These are phyloP conservation scores for Peziza echinospora DNA, from an alignment of 495 filamentous ascomycete genomes.

Conservation along the genomic window DNA sequence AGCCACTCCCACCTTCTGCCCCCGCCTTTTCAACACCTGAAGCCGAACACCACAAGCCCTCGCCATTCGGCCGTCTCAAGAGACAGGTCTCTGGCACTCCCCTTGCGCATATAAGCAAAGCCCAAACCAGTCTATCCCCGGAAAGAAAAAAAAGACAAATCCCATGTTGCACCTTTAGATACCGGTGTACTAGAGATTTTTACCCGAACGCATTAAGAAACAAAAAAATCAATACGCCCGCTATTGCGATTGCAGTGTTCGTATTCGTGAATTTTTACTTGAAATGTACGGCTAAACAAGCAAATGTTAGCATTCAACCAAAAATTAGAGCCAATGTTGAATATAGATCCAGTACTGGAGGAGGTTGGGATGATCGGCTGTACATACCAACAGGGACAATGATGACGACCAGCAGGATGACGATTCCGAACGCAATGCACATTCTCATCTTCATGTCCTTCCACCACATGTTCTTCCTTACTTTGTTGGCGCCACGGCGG, in stretches of 20 bases:
- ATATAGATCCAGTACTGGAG: too few relatives aligned
- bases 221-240: neutral
- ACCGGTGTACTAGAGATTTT: too few relatives aligned
- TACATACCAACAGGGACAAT: conserved; percentile 62
- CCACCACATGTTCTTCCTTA: conserved; percentile 89
- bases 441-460: conserved; percentile 99
- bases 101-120: neutral
- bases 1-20: too few relatives aligned
- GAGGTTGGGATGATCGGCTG: neutral
- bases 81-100: neutral
- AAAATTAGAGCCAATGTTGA: too few relatives aligned
- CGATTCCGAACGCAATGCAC: conserved; percentile 71
- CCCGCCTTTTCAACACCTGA: too few relatives aligned
- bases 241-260: neutral
- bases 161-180: neutral
- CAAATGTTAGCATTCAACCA: too few relatives aligned
- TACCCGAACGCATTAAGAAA: too few relatives aligned
- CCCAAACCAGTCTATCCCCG: neutral
- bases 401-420: conserved; percentile 74
- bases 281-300: neutral
- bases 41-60: too few relatives aligned
- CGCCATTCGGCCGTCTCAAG: too few relatives aligned
- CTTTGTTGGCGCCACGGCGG: conserved; percentile 81
- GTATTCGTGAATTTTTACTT: neutral
- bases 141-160: too few relatives aligned